Conservation (phyloP, 129 eudicot genomes). For the Pulicaria dysenterica region DNA sequence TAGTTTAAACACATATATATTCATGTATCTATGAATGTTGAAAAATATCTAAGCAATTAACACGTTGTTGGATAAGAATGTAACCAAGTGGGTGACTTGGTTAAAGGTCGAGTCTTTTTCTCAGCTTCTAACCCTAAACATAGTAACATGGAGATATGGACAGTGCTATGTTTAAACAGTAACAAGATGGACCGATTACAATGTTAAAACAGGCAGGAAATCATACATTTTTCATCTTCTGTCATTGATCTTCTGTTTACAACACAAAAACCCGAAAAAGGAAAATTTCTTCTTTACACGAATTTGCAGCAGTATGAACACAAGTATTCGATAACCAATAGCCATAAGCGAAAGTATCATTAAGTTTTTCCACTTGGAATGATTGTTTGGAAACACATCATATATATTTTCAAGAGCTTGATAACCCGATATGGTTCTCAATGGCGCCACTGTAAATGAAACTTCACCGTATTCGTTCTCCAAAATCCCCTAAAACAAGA, state of each 20-base stretch:
- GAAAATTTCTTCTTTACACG: conserved; percentile 47
- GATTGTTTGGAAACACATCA: conserved; percentile 50
- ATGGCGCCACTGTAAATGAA: conserved; percentile 83
- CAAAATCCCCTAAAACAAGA: conserved; percentile 65
- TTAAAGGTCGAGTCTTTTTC: too few relatives aligned
- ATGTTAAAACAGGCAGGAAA: neutral
- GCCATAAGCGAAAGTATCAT: conserved; percentile 74
- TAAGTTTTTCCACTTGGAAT: conserved; percentile 77
- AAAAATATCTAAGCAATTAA: too few relatives aligned
- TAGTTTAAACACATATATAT: too few relatives aligned
- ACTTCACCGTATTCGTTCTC: conserved; percentile 81
- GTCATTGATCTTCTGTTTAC: conserved; percentile 52
- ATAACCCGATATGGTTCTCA: conserved; percentile 74
- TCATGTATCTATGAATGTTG: too few relatives aligned
- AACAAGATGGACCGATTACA: too few relatives aligned
- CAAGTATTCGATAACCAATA: conserved; percentile 65
- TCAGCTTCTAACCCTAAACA: too few relatives aligned
- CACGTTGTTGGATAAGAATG: too few relatives aligned
- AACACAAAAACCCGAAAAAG: conserved; percentile 41
- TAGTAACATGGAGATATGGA: too few relatives aligned
- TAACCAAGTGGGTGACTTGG: too few relatives aligned
- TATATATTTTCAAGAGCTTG: conserved; percentile 77
- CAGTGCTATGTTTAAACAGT: too few relatives aligned
- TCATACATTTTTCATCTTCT: conserved; percentile 40
- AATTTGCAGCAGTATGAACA: conserved; percentile 63